Base-by-base conservation (phyloP, 176 grass and related monocot species). In the Pharus latifolius region DNA sequence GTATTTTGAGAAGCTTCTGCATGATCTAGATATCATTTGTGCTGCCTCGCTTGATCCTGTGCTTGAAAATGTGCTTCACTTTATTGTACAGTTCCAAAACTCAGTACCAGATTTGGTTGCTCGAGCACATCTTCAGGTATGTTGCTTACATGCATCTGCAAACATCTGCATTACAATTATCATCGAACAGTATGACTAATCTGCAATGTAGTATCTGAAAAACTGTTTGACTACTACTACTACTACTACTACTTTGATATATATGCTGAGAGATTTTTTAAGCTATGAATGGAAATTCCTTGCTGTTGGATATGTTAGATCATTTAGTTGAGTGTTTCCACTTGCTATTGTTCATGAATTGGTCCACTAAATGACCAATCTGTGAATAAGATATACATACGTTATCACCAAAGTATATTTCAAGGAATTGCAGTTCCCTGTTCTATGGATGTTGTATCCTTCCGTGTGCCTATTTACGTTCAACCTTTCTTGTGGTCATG, bases 1-100 rank as follows among this genome's bases (percentile, higher is more conserved):
- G 45, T 98, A 98, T 74, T 93, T 91, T 83, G 89, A 93, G 75
- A 98, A 90, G 87, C 95, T 98, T 74, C 56, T 98, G 58, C 78
- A 83, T 83, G 89, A 93, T 81, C 78, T 98, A 28, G 76, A 91
- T 77, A 43, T 85, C 70, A 70, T 93, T 43, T 98, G 95, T 61
- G 75, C 89, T 70, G 88, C 77, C n/a, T 81, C 84, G 30, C 67
- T 82, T 70, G 84, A 92, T 69, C 73, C 81, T 23, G 48, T 67
- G 42, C 81, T 98, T 50, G 94, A 91, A 63, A 82, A 83, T 50
- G 65, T 88, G 44, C 81, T 98, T 70, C 81, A 85, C 48, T 98
- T 88, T 82, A 67, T 93, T 78, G 87, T 87, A 32, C 77, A 83
- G 38, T 98, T 98, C 53, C 94, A 98, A 79, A 92, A 90, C 88